Conservation (phyloP, 1,284 basidiomycete species). For the Dichomitus squalens region DNA sequence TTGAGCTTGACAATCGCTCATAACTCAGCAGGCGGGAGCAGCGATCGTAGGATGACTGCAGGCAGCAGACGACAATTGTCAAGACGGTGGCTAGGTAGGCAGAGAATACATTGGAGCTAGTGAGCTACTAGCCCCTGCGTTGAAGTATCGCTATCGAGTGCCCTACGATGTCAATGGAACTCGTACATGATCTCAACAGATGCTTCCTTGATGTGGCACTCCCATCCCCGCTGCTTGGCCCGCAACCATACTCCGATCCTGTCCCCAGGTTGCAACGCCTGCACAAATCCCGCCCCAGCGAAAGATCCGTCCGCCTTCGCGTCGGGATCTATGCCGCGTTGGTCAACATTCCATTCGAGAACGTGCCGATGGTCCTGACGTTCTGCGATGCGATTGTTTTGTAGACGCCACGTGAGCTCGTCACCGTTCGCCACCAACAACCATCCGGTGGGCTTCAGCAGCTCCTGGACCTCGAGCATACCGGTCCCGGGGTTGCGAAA, state of each 20-base stretch:
- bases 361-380: neutral
- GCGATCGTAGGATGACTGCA: too few relatives aligned
- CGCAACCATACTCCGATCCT: constrained; percentile 13
- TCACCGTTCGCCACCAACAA: neutral
- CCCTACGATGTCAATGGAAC: constrained; percentile 2
- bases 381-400: neutral
- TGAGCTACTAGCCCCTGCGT: too few relatives aligned
- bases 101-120: too few relatives aligned
- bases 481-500: neutral
- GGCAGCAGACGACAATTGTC: too few relatives aligned
- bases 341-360: neutral
- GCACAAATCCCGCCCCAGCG: neutral
- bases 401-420: neutral
- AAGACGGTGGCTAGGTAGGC: too few relatives aligned
- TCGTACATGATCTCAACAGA: constrained; percentile 6
- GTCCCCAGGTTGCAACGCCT: constrained; percentile 10
- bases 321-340: neutral
- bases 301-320: neutral
- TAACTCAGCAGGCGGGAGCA: too few relatives aligned
- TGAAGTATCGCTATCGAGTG: too few relatives aligned
- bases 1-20: too few relatives aligned
- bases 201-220: neutral
- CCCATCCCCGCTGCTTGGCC: constrained; percentile 9
- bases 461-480: neutral
- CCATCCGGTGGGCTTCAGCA: too few relatives aligned